These are phyloP conservation scores for Rhizoctonia solani DNA, from an alignment of 1,284 basidiomycete genomes.

Conservation along the genomic window DNA sequence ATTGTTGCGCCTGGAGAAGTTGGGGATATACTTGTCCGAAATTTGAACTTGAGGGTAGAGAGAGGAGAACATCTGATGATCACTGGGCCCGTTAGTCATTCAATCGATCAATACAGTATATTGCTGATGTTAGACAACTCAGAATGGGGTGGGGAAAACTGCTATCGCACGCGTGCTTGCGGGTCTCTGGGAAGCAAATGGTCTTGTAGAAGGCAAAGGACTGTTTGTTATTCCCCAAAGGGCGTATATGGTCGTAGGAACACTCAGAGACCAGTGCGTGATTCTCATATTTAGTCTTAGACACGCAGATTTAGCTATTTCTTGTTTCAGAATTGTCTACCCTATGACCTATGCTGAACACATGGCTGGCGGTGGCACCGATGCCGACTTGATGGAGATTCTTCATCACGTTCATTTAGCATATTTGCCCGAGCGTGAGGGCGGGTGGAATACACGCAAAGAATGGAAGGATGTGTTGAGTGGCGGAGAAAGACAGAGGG, in stretches of 20 bases:
- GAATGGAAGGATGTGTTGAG: slow-evolving; percentile 96
- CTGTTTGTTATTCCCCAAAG: slow-evolving; percentile 92
- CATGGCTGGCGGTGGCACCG: slow-evolving; percentile 62
- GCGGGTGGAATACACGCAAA: slow-evolving; percentile 86
- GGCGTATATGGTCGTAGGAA: slow-evolving; percentile 87
- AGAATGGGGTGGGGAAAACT: slow-evolving; percentile 91
- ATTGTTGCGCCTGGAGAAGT: slow-evolving; percentile 65
- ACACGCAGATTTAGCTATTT: background rate
- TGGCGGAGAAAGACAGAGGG: slow-evolving; percentile 94
- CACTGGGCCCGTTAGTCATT: slow-evolving; percentile 68
- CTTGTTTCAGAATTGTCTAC: slow-evolving; percentile 63
- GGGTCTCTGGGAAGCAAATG: slow-evolving; percentile 79
- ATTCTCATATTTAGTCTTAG: background rate
- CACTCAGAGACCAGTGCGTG: slow-evolving; percentile 82
- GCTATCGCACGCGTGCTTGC: slow-evolving; percentile 89
- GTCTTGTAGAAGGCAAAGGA: slow-evolving; percentile 52
- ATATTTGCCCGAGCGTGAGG: slow-evolving; percentile 86
- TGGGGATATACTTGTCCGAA: slow-evolving; percentile 64
- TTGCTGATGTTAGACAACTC: background rate
- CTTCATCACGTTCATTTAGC: slow-evolving; percentile 80
- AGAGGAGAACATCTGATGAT: slow-evolving; percentile 91
- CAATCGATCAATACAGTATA: background rate
- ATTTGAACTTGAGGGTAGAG: slow-evolving; percentile 71
- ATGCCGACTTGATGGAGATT: slow-evolving; percentile 72
- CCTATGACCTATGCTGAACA: slow-evolving; percentile 84